Base-by-base conservation (phyloP, 768 basidiomycete genomes). In the Hericium erinaceus region DNA sequence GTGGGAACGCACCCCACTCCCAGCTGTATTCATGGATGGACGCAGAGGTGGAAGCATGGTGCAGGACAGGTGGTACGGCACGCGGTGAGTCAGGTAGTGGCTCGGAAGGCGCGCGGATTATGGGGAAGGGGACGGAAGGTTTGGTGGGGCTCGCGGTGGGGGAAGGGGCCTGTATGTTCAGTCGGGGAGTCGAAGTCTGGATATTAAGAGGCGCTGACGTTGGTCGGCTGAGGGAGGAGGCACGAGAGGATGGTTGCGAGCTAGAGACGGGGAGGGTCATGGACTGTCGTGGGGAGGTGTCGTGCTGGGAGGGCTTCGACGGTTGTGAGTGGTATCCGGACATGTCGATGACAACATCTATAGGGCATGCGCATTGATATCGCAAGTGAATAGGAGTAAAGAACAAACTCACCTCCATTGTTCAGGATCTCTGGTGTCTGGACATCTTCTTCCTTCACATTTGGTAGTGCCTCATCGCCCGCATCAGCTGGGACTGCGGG, bases 1-100 rank as follows among this genome's bases (percentile, higher is more conserved):
- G 87, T 28, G 92, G 94, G 65, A 95, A 90, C 18, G 80, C 84
- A 26, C 92, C 92, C 92, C 93, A 95, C 64, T 95, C 94, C 93
- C 93, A 95, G 6, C 89, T 88, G 64, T 93, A 93, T 57, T 83
- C 83, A 6, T 56, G 61, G 56, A 52, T 57, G 61, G 39, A 60
- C 48, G 39, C 48, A 26, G 12, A 48, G 11, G n/a, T 48, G 39
- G 16, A 16, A 46, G n/a, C 22, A 12, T 46, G 44, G 3, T 51
- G 22, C 6, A 18, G 61, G 41, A 39, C 39, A 57, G 16, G 60
- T 52, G 20, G 60, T 37, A 18, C 60, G 41, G 40, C 39, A 57
- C 15, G 60, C 52, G 20, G 59, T 39, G 24, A 33, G 56, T 82
- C 81, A 7, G 78, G 79, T 9, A 81, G 82, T 3, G 86, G 82